Evolutionary conservation across 768 basidiomycete genomes (phyloP).

Genomic region (Hericium alpestre): DNA sequence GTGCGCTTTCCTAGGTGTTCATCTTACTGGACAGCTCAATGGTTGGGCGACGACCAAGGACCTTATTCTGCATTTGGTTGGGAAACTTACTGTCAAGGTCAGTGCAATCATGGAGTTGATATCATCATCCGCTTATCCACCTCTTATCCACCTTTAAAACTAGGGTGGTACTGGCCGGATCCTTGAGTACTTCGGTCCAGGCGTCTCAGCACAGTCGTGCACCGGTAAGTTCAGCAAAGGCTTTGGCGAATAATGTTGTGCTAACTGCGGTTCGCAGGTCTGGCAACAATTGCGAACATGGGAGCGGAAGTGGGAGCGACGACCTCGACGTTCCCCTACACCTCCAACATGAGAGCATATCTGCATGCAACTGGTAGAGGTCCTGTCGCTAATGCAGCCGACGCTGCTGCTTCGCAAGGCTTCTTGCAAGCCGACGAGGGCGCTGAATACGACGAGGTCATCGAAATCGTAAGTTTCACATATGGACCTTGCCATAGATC

Average conservation of each 20-base stretch:
- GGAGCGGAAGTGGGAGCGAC: conserved; percentile 99
- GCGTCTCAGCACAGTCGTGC: conserved; percentile 81
- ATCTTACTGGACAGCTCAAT: conserved; percentile 74
- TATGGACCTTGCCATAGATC: background rate
- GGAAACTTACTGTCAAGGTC: conserved; percentile 87
- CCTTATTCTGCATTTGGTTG: conserved; percentile 87
- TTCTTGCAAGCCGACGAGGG: conserved; percentile 79
- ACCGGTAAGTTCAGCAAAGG: conserved; percentile 45
- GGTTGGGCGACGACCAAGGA: conserved; percentile 97
- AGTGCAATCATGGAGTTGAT: conserved; percentile 19
- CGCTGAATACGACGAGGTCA: conserved; percentile 88
- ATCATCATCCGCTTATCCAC: background rate
- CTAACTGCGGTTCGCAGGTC: conserved; percentile 31
- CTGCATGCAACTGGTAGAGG: conserved; percentile 82
- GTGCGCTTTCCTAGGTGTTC: conserved; percentile 46
- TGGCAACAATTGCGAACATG: conserved; percentile 98
- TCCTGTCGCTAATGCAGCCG: conserved; percentile 79
- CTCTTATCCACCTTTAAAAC: background rate
- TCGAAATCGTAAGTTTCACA: conserved; percentile 65
- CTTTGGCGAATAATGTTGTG: background rate
- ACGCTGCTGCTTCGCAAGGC: conserved; percentile 65
- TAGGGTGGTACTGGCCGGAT: conserved; percentile 95
- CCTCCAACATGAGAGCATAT: conserved; percentile 79
- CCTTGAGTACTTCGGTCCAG: conserved; percentile 93
- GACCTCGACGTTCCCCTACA: conserved; percentile 96